These are phyloP conservation scores for Amphicarpaea edgeworthii DNA, from an alignment of 306 rosid genomes.

Conservation along the genomic window DNA sequence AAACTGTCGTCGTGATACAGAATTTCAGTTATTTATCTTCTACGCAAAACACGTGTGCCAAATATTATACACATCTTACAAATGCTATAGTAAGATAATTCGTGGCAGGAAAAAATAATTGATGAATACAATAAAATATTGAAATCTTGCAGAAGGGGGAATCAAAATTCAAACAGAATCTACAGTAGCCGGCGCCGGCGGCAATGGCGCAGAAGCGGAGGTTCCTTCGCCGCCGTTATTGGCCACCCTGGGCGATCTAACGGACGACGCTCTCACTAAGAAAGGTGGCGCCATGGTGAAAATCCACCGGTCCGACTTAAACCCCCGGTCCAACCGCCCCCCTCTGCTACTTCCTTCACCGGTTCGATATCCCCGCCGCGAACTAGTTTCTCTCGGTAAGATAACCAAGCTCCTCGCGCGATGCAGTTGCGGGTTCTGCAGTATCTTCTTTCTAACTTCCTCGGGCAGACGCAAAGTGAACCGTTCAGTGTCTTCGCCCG, in stretches of 20 bases:
- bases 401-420: slow-evolving; percentile 75
- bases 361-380: slow-evolving; percentile 66
- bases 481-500: slow-evolving; percentile 85
- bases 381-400: slow-evolving; percentile 67
- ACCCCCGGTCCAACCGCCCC: slow-evolving; percentile 58
- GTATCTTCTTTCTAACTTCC: slow-evolving; percentile 67
- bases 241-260: slow-evolving; percentile 64
- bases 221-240: slow-evolving; percentile 51
- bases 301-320: slow-evolving; percentile 87
- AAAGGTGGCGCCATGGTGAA: slow-evolving; percentile 78
- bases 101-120: not conserved
- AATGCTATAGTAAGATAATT: slow-evolving; percentile 15
- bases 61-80: slow-evolving; percentile 31
- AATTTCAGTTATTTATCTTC: not conserved
- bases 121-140: slow-evolving; percentile 21
- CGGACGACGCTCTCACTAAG: slow-evolving; percentile 70
- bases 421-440: slow-evolving; percentile 61
- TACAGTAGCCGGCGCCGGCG: not conserved
- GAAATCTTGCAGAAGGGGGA: not conserved
- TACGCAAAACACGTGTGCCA: slow-evolving; percentile 2
- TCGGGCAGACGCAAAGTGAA: slow-evolving; percentile 80
- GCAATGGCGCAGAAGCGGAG: slow-evolving; percentile 16
- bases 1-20: not conserved
- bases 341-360: slow-evolving; percentile 73
- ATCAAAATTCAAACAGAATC: slow-evolving; percentile 34